Evolutionary conservation across 2,329 filamentous ascomycete species (phyloP), one percentile per base, ranked within the genome.

Genomic region (Tolypocladium capitatum): DNA sequence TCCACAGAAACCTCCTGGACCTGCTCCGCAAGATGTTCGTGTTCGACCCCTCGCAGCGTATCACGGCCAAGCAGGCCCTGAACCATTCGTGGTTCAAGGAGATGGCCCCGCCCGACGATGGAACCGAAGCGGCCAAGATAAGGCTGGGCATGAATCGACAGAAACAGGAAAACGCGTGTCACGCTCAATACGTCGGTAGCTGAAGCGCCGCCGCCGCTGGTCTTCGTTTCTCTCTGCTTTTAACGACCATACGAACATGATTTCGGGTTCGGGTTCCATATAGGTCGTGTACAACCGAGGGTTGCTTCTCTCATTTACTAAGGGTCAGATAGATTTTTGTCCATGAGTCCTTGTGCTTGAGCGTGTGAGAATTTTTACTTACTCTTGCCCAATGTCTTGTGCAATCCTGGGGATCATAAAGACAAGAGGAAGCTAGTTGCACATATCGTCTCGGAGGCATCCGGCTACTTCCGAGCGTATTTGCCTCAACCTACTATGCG

Each of bases 21-120:
- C 69, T 84, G 13, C 64, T 84, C 8, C 71, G 73, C 56, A 81
- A 75, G 61, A 84, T 84, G 44, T 84, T 84, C 55, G 74, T 83
- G 32, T 84, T 84, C 59, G 80, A 84, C 49, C 80, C 81, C 9
- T 65, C 68, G 6, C 73, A 78, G 49, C 76, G 81, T 40, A 84
- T 84, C 52, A 83, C 79, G 4, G 81, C 81, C 21, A 80, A 82
- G 53, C 68, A 83, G 56, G 81, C 81, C 3, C 65, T 84, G 40
- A 74, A 80, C 48, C 81, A 84, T 53, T 76, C 78, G 2, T 84
- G 80, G 80, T 84, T 84, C 63, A 77, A 75, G 56, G 80, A 84
- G 57, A 66, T 72, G 45, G 74, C 78, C 2, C 69, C 74, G 32
- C 76, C 78, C 30, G 81, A 84, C 54, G 81, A 84, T 57, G 81